phyloP scores from a whole-genome alignment of 1,284 basidiomycete species.

The Apiotrichum akiyoshidainum region DNA sequence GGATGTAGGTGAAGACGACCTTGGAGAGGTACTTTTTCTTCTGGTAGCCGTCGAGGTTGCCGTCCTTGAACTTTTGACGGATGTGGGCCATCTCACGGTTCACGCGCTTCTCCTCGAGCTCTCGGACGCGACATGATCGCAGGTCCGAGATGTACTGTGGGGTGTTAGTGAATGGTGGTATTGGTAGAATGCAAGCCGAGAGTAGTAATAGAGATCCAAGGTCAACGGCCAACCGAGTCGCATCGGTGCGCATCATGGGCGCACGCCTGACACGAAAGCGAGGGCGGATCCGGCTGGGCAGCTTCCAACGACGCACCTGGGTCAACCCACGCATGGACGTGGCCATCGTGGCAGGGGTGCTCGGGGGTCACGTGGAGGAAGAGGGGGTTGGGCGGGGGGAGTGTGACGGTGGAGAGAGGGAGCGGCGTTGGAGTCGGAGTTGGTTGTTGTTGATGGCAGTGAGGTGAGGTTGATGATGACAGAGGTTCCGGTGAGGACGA shows the following conservation, averaged over 20 bases:
- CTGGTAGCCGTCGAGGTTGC: conserved; percentile 95
- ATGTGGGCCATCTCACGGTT: conserved; percentile 99
- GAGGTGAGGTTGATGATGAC: too few relatives aligned
- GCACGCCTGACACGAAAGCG: too few relatives aligned
- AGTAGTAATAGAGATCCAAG: too few relatives aligned
- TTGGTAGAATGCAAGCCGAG: too few relatives aligned
- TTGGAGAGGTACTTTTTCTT: conserved; percentile 93
- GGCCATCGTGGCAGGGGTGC: conserved; percentile 60
- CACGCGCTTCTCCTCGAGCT: conserved; percentile 79
- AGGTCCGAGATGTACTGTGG: conserved; percentile 95
- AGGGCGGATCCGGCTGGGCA: too few relatives aligned
- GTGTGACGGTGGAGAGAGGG: background rate
- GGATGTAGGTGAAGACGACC: conserved; percentile 98
- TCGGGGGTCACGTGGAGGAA: background rate
- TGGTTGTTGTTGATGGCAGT: too few relatives aligned
- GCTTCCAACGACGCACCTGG: conserved; percentile 58
- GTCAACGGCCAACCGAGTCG: too few relatives aligned
- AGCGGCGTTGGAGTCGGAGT: too few relatives aligned
- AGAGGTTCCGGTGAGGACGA: too few relatives aligned
- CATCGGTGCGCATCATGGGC: too few relatives aligned
- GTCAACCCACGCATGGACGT: conserved; percentile 84
- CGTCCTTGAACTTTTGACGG: conserved; percentile 98
- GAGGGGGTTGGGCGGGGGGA: background rate
- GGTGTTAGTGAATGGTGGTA: conserved; percentile 13
- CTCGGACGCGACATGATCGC: conserved; percentile 66